phyloP scores from a whole-genome alignment of 2,329 filamentous ascomycete species.

The Sporothrix dimorphospora region DNA sequence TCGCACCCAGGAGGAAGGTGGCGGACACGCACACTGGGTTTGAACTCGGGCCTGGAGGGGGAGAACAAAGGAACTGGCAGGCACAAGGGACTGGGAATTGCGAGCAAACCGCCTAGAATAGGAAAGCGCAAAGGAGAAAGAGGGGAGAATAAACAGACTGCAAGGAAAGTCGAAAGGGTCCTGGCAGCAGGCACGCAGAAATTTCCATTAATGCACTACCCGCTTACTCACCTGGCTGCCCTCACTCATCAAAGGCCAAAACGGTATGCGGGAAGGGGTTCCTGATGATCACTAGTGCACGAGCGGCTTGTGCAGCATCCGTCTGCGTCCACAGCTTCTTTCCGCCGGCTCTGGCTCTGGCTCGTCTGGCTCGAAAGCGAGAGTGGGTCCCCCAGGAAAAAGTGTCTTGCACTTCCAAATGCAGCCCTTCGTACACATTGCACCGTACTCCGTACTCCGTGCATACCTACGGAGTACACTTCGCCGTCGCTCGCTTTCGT shows the following conservation, averaged over 20 bases:
- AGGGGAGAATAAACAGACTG: background rate
- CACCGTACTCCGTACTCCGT: too few relatives aligned
- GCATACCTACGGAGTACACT: too few relatives aligned
- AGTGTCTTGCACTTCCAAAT: constrained; percentile 19
- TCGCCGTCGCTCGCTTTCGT: background rate
- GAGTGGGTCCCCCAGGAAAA: background rate
- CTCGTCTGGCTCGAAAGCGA: constrained; percentile 5
- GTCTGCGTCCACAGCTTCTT: background rate
- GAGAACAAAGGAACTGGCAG: background rate
- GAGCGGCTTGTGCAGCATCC: constrained; percentile 19
- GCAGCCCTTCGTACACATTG: background rate
- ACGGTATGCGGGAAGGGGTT: constrained; percentile 13
- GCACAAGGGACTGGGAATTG: background rate
- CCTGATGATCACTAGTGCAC: constrained; percentile 17
- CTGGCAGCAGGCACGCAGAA: background rate
- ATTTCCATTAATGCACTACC: background rate
- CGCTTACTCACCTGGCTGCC: constrained; percentile 19
- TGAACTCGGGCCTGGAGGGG: background rate
- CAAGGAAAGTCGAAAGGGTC: background rate
- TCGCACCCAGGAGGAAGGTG: background rate
- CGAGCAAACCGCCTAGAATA: background rate
- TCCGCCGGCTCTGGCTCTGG: constrained; percentile 5
- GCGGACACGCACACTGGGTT: background rate
- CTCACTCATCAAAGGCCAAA: constrained; percentile 25
- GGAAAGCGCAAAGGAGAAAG: background rate